Evolutionary conservation across 2,329 filamentous ascomycete species (phyloP).

Genomic region (Chrysoporthe austroafricana): DNA sequence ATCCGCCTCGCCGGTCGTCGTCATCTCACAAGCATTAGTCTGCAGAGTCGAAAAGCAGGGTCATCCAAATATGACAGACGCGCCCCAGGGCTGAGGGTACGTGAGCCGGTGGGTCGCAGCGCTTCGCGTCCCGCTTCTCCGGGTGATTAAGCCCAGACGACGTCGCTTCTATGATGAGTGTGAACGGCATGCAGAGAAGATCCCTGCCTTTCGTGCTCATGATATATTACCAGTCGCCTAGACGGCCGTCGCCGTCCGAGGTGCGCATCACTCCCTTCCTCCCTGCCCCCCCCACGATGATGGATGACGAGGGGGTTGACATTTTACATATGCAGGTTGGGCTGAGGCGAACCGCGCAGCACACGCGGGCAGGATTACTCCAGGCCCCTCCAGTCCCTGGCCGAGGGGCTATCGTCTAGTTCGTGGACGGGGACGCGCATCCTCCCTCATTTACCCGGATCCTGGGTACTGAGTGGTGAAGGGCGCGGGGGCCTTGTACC

Average conservation of each 20-base stretch:
- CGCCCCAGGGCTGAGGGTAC: not conserved
- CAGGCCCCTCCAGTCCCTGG: not conserved
- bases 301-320: not conserved
- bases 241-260: slow-evolving; percentile 5
- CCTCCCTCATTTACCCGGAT: not conserved
- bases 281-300: not conserved
- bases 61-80: not conserved
- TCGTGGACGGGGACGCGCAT: not conserved
- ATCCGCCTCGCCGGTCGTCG: not conserved
- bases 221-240: not conserved
- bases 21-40: not conserved
- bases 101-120: not conserved
- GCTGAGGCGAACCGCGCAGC: not conserved
- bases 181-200: not conserved
- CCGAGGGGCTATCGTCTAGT: not conserved
- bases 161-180: not conserved
- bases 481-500: not conserved
- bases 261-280: not conserved
- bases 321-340: slow-evolving; percentile 9
- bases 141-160: not conserved
- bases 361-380: not conserved
- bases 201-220: not conserved
- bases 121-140: slow-evolving; percentile 11
- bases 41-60: not conserved
- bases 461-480: not conserved